Evolutionary conservation across 1,139 yeast genomes (phyloP).

Genomic region (Suhomyces taliae): DNA sequence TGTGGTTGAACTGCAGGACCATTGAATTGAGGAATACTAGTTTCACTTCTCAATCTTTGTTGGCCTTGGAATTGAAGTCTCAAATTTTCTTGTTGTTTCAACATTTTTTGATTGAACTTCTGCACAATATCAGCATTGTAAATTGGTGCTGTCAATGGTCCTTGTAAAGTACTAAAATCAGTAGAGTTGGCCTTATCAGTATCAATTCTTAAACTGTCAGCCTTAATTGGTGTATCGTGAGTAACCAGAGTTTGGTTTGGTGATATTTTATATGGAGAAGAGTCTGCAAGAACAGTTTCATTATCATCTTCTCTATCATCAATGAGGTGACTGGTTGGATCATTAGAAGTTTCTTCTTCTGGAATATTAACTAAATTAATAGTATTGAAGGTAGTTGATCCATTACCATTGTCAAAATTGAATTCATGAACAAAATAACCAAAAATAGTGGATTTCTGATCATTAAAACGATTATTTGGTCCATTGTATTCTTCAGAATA

Average conservation of each 20-base stretch:
- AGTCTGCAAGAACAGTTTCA: slow-evolving; percentile 42
- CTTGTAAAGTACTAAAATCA: slow-evolving; percentile 15
- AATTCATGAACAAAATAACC: slow-evolving; percentile 35
- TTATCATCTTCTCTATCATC: slow-evolving; percentile 33
- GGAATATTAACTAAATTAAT: slow-evolving; percentile 9
- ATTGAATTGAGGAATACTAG: neutral
- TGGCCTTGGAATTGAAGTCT: slow-evolving; percentile 3
- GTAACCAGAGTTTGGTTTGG: slow-evolving; percentile 17
- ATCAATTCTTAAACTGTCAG: slow-evolving; percentile 20
- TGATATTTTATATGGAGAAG: slow-evolving; percentile 34
- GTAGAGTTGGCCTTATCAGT: slow-evolving; percentile 15
- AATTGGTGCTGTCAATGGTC: slow-evolving; percentile 41
- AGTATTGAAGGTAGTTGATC: slow-evolving; percentile 12
- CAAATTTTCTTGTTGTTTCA: slow-evolving; percentile 16
- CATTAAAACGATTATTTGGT: slow-evolving; percentile 11
- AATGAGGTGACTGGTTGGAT: neutral
- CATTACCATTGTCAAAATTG: slow-evolving; percentile 14
- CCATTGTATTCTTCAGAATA: slow-evolving; percentile 9
- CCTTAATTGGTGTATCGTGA: slow-evolving; percentile 13
- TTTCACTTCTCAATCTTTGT: neutral
- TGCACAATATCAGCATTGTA: slow-evolving; percentile 27
- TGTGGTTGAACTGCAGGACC: slow-evolving; percentile 5
- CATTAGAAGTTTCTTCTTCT: slow-evolving; percentile 3
- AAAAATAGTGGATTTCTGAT: slow-evolving; percentile 19
- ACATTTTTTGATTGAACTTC: slow-evolving; percentile 17